These are phyloP conservation scores for Mycena olivaceomarginata DNA, from an alignment of 768 basidiomycete genomes.

Conservation along the genomic window DNA sequence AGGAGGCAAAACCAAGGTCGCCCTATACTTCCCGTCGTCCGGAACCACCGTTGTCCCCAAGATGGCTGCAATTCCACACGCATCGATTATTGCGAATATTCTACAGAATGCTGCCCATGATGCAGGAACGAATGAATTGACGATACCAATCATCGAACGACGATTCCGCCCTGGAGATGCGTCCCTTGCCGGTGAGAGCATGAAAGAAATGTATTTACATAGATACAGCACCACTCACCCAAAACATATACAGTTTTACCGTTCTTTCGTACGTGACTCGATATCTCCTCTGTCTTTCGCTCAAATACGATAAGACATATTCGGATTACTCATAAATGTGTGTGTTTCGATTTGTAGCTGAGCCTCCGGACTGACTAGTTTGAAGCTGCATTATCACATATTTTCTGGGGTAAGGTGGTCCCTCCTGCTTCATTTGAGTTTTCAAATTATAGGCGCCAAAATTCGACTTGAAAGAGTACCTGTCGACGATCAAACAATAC, in stretches of 20 bases:
- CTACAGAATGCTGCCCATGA: slow-evolving; percentile 55
- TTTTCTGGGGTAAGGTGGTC: slow-evolving; percentile 20
- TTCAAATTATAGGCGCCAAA: slow-evolving; percentile 48
- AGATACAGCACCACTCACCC: not conserved
- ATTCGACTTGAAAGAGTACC: slow-evolving; percentile 60
- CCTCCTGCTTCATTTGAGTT: not conserved
- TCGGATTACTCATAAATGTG: slow-evolving; percentile 62
- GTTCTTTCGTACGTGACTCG: slow-evolving; percentile 51
- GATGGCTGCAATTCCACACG: slow-evolving; percentile 47
- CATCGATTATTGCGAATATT: slow-evolving; percentile 62
- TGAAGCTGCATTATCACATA: slow-evolving; percentile 21
- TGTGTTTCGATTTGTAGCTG: slow-evolving; percentile 7
- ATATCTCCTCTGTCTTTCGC: too few relatives aligned
- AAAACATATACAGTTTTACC: slow-evolving; percentile 49
- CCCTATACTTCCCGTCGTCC: slow-evolving; percentile 70
- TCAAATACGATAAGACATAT: slow-evolving; percentile 57
- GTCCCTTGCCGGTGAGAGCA: not conserved
- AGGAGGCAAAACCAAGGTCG: slow-evolving; percentile 70
- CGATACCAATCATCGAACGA: slow-evolving; percentile 55
- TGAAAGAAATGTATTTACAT: not conserved
- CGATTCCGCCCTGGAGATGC: slow-evolving; percentile 65
- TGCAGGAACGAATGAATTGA: slow-evolving; percentile 48
- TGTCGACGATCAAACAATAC: slow-evolving; percentile 55
- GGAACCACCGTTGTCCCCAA: slow-evolving; percentile 74
- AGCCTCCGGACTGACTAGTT: not conserved